These are phyloP conservation scores for Vaccinium darrowii DNA, from an alignment of 148 eudicot species.

Conservation along the genomic window DNA sequence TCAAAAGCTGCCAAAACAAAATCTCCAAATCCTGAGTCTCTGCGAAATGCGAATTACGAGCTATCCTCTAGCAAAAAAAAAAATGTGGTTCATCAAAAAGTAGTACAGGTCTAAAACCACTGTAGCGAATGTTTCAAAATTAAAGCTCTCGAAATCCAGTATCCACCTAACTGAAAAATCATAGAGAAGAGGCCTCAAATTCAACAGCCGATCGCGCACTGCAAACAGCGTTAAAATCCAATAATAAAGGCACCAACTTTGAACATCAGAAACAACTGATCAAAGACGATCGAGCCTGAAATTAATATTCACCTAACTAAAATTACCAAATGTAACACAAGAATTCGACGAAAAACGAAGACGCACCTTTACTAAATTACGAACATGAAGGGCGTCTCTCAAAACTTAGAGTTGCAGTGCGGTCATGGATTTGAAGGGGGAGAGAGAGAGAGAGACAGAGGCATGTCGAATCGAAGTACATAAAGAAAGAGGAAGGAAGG, in stretches of 20 bases:
- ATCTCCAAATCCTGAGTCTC: neutral
- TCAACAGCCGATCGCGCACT: constrained; percentile 13
- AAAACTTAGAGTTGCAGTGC: neutral
- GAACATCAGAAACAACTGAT: constrained; percentile 8
- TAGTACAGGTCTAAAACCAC: neutral
- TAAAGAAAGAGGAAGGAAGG: neutral
- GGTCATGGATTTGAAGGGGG: neutral
- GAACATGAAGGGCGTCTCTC: constrained; percentile 4
- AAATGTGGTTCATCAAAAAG: neutral
- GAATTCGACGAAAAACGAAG: neutral
- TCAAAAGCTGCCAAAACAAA: neutral
- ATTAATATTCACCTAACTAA: neutral
- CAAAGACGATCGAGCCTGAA: neutral
- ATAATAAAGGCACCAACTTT: constrained; percentile 13
- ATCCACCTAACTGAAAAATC: constrained; percentile 11
- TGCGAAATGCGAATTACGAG: neutral
- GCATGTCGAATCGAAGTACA: neutral
- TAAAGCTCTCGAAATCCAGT: neutral
- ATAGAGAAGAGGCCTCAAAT: constrained; percentile 12
- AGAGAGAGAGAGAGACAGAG: neutral
- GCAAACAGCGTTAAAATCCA: constrained; percentile 7
- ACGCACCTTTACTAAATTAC: constrained; percentile 21
- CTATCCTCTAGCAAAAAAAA: neutral
- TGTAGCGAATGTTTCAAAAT: neutral
- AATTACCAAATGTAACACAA: neutral